A percentile compares a stretch with the other conserved stretches of the same genome.
phyloP scores from a whole-genome alignment of 1,139 yeast genomes.

The Suhomyces yuchorum region DNA sequence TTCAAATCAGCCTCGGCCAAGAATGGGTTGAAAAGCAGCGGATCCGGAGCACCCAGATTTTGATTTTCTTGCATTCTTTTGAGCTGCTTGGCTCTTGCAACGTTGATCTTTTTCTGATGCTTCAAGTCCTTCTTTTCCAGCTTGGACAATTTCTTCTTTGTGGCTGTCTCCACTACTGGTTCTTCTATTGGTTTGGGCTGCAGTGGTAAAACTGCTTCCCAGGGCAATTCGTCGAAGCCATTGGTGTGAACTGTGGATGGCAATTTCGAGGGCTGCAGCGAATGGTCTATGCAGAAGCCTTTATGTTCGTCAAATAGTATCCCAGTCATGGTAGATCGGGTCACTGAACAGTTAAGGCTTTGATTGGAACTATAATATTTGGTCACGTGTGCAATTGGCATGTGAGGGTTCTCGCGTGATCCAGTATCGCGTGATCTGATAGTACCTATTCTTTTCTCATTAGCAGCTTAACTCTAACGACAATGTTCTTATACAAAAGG shows the following conservation, averaged over 20 bases:
- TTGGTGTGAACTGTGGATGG: conserved; percentile 17
- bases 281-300: conserved; percentile 19
- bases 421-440: neutral
- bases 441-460: neutral
- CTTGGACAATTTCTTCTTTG: conserved; percentile 25
- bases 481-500: neutral
- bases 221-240: conserved; percentile 38
- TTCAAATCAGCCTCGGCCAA: conserved; percentile 28
- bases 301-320: conserved; percentile 15
- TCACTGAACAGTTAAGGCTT: too few species aligned
- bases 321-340: conserved; percentile 6
- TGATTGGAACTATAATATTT: too few species aligned
- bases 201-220: conserved; percentile 21
- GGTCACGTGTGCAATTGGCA: too few species aligned
- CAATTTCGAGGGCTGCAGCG: neutral
- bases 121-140: conserved; percentile 34
- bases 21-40: conserved; percentile 22
- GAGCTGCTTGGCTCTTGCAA: conserved; percentile 24
- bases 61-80: conserved; percentile 21
- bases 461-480: neutral
- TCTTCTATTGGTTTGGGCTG: conserved; percentile 13
- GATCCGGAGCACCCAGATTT: neutral
- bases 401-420: too few species aligned
- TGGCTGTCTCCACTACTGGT: conserved; percentile 5
- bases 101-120: conserved; percentile 34